Percentiles rank a stretch among this genome's conserved stretches.
Conservation (phyloP, 1,139 yeast species). For the Pichia sp. region DNA sequence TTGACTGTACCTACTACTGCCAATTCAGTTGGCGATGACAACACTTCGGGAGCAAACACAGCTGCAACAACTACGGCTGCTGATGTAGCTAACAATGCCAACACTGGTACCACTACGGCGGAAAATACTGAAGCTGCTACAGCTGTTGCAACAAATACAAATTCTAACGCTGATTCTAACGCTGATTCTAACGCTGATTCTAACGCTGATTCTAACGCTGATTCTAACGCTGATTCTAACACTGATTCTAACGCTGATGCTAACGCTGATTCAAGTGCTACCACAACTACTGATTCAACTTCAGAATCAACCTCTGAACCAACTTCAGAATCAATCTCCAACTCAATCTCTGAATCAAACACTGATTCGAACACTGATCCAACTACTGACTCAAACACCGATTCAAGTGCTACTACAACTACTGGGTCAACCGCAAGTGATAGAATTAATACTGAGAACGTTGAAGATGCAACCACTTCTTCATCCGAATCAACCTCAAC, state of each 20-base stretch:
- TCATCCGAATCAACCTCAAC: background rate
- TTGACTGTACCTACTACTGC: background rate
- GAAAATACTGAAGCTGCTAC: background rate
- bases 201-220: too few relatives aligned
- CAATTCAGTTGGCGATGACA: background rate
- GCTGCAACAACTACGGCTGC: constrained; percentile 13
- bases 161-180: too few relatives aligned
- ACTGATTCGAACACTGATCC: too few relatives aligned
- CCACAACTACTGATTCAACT: background rate
- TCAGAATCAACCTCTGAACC: too few relatives aligned
- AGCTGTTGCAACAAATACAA: background rate
- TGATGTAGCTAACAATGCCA: background rate
- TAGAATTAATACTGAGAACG: background rate
- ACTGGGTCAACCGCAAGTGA: too few relatives aligned
- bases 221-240: background rate
- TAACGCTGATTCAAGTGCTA: background rate
- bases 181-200: too few relatives aligned
- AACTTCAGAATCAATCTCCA: too few relatives aligned
- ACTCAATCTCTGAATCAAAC: too few relatives aligned
- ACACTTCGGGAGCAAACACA: constrained; percentile 1
- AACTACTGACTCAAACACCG: too few relatives aligned
- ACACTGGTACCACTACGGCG: background rate
- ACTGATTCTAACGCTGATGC: background rate
- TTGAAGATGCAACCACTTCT: constrained; percentile 9
- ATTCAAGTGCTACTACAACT: too few relatives aligned